These are phyloP conservation scores for Endocalyx cinctus DNA, from an alignment of 2,329 filamentous ascomycete species.

Conservation along the genomic window DNA sequence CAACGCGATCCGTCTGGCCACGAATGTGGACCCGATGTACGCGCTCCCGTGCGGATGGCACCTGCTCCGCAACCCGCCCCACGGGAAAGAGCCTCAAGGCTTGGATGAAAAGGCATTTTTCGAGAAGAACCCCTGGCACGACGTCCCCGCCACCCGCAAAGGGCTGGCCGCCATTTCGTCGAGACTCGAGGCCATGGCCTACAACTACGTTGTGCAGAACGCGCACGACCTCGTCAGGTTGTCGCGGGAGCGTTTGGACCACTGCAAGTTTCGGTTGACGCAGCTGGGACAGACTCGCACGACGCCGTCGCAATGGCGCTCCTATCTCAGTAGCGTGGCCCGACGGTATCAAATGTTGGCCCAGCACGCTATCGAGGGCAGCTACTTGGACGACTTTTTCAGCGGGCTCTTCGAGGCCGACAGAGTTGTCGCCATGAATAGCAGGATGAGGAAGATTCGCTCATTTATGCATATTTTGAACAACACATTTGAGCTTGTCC, in stretches of 20 bases:
- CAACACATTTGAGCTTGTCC: conserved; percentile 22
- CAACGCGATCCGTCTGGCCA: conserved; percentile 30
- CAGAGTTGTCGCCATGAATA: conserved; percentile 10
- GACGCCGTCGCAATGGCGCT: conserved; percentile 22
- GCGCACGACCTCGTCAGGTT: no score
- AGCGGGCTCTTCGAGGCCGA: conserved; percentile 16
- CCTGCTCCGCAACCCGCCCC: conserved; percentile 43
- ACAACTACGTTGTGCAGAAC: neutral
- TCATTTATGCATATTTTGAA: conserved; percentile 28
- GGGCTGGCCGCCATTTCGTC: conserved; percentile 33
- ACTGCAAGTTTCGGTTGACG: conserved; percentile 11
- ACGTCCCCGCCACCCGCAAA: conserved; percentile 29
- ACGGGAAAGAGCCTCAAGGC: conserved; percentile 20
- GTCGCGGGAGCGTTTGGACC: no score
- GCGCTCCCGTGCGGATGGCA: conserved; percentile 46
- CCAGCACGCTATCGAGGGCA: conserved; percentile 33
- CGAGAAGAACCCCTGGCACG: conserved; percentile 26
- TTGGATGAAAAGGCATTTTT: conserved; percentile 29
- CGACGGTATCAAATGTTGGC: conserved; percentile 33
- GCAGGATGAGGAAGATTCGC: conserved; percentile 24
- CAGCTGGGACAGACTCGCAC: conserved; percentile 22
- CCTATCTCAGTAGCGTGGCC: conserved; percentile 32
- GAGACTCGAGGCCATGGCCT: conserved; percentile 15
- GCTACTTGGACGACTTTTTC: conserved; percentile 37
- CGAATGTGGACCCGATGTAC: conserved; percentile 25